Evolutionary conservation across 2,329 filamentous ascomycete genomes (phyloP).

Genomic region (Chrysoporthe deuterocubensis): DNA sequence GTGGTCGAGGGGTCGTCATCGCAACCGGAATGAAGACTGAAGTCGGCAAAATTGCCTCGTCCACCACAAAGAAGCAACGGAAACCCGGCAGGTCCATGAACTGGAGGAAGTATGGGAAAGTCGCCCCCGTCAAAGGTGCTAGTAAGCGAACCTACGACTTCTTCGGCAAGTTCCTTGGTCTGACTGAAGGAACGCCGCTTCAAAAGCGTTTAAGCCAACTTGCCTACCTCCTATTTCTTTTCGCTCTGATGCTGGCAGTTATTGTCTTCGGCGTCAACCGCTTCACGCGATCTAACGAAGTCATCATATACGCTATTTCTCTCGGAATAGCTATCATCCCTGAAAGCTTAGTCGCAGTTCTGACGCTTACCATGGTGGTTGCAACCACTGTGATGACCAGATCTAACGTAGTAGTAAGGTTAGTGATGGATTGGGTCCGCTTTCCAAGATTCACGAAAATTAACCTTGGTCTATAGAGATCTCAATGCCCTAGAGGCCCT

Average conservation of each 20-base stretch:
- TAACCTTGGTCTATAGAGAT: constrained; percentile 43
- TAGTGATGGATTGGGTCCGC: constrained; percentile 9
- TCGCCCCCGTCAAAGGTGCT: constrained; percentile 45
- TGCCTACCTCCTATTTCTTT: constrained; percentile 76
- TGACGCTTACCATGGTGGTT: constrained; percentile 73
- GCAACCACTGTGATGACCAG: constrained; percentile 68
- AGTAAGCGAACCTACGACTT: constrained; percentile 46
- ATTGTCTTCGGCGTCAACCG: constrained; percentile 65
- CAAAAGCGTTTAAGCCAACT: constrained; percentile 86
- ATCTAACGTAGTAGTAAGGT: constrained; percentile 66
- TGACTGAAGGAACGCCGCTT: constrained; percentile 75
- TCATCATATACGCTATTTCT: constrained; percentile 64
- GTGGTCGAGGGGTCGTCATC: constrained; percentile 73
- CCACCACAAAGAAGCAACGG: constrained; percentile 57
- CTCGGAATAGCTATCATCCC: constrained; percentile 68
- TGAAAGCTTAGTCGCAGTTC: constrained; percentile 69
- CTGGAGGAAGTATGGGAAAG: constrained; percentile 46
- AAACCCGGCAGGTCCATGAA: constrained; percentile 51
- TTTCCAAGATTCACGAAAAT: neutral
- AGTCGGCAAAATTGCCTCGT: constrained; percentile 74
- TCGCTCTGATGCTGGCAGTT: constrained; percentile 65
- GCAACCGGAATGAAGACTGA: constrained; percentile 76
- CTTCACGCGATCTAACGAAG: constrained; percentile 58
- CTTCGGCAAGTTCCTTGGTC: constrained; percentile 56
- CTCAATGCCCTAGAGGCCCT: constrained; percentile 70